Evolutionary conservation across 2,329 filamentous ascomycete species (phyloP).

Genomic region (Pseudopyrenochaeta lycopersici): DNA sequence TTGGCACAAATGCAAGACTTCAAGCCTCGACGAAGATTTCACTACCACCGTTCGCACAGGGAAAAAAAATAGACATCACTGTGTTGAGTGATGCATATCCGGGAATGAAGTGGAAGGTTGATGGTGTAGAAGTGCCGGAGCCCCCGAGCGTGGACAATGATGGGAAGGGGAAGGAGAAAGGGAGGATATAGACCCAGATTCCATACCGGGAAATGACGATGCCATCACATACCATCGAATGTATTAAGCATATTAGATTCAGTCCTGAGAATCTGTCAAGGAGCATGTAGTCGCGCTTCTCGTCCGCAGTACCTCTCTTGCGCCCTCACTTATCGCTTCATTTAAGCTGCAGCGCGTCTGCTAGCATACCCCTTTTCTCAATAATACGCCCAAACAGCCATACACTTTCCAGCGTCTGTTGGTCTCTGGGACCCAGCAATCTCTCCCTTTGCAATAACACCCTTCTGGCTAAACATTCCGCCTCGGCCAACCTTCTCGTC

Average conservation of each 20-base stretch:
- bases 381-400: not conserved
- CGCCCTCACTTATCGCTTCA: not conserved
- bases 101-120: constrained; percentile 72
- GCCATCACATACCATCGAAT: too few relatives aligned
- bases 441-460: not conserved
- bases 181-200: too few relatives aligned
- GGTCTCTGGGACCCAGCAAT: not conserved
- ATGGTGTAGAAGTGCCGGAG: constrained; percentile 61
- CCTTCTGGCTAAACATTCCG: not conserved
- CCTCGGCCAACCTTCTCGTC: not conserved
- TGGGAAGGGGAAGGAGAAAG: constrained; percentile 38
- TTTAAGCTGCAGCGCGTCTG: not conserved
- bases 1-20: constrained; percentile 47
- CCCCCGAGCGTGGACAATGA: constrained; percentile 42
- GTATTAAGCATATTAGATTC: too few relatives aligned
- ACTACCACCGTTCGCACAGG: constrained; percentile 63
- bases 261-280: too few relatives aligned
- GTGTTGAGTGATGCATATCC: constrained; percentile 90
- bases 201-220: too few relatives aligned
- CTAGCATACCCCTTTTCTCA: not conserved
- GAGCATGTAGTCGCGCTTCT: not conserved
- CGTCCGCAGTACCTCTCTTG: not conserved
- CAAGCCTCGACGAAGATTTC: constrained; percentile 67
- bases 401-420: not conserved
- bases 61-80: constrained; percentile 73